Evolutionary conservation across 495 filamentous ascomycete species (phyloP).

Genomic region (Daldinia childiae): DNA sequence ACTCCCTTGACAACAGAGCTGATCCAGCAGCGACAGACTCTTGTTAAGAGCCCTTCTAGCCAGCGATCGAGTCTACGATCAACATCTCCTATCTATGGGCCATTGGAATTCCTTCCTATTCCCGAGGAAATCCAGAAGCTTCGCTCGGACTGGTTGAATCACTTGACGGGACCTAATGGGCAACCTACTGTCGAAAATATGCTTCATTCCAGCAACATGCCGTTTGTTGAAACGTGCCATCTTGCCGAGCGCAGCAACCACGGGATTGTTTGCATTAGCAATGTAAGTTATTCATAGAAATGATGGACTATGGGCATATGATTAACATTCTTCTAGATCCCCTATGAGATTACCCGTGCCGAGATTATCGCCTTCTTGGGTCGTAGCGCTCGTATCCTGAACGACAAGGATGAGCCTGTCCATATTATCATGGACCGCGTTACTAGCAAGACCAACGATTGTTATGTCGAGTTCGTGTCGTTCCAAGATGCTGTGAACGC

Average conservation of each 20-base stretch:
- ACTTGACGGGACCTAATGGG: conserved; percentile 36
- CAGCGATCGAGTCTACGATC: not conserved
- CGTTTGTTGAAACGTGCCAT: conserved; percentile 51
- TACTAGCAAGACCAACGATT: conserved; percentile 80
- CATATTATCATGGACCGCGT: conserved; percentile 88
- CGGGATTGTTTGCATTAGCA: conserved; percentile 50
- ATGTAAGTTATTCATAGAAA: conserved; percentile 42
- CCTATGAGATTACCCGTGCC: conserved; percentile 70
- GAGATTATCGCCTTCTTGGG: conserved; percentile 77
- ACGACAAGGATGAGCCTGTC: conserved; percentile 66
- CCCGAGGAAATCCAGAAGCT: not conserved
- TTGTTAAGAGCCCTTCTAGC: not conserved
- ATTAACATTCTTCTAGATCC: conserved; percentile 62
- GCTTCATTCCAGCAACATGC: conserved; percentile 49
- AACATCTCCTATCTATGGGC: not conserved
- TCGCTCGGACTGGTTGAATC: conserved; percentile 47
- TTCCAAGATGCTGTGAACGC: conserved; percentile 63
- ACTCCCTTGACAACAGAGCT: not conserved
- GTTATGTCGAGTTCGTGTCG: conserved; percentile 73
- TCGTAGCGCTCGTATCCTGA: conserved; percentile 67
- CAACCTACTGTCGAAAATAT: conserved; percentile 47
- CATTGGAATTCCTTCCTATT: not conserved
- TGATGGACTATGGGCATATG: not conserved
- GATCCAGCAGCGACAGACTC: not conserved
- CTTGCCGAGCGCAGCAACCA: conserved; percentile 9